Base-by-base conservation (phyloP, 2,329 filamentous ascomycete species). In the Pseudogymnoascus sp. region DNA sequence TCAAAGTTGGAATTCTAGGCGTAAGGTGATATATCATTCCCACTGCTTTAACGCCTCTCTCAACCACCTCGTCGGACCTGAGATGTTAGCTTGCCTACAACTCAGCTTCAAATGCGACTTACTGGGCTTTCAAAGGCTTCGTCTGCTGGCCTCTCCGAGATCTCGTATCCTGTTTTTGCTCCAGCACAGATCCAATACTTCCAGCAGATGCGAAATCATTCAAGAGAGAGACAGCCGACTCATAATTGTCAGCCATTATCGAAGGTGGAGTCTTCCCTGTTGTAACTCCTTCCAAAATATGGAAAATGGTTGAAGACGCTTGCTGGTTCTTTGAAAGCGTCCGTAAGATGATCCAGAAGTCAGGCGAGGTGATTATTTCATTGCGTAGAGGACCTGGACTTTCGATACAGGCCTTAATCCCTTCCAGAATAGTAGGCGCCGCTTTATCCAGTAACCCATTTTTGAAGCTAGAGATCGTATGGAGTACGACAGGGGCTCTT, bases 221-320 rank as follows among this genome's bases (percentile, higher is more conserved):
- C 23, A 97, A 82, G 21, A 99, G 79, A 31, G 83, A 81, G 62
- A 99, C 87, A 3, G 90, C 89, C 21, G 91, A 87, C 72, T 97
- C 92, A 70, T 97, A 99, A 69, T 99, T 99, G 72, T 97, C 94
- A 23, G 92, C 91, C 65, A 92, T 93, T 60, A 99, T 90, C 5
- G 92, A 89, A 12, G 90, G 87, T 16, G 88, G 88, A n/a, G 84
- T 82, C 2, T 82, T 82, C 12, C 88, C 88, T 11, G 82, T 83
- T 1, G 91, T 85, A 25, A 92, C 86, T 62, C 84, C 86, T 71
- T 94, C 89, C 0, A 97, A 80, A n/a, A 97, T 89, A 62, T 89
- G 85, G 73, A 97, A 97, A 0, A 96, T 92, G 14, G 87, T 81
- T 0, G 87, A 81, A 1, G 91, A 89, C 25, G 89, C 87, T 62